A percentile compares a stretch with the other conserved stretches of the same genome.
Evolutionary conservation across 1,139 yeast genomes (phyloP).

Genomic region (Pichia norvegensis): DNA sequence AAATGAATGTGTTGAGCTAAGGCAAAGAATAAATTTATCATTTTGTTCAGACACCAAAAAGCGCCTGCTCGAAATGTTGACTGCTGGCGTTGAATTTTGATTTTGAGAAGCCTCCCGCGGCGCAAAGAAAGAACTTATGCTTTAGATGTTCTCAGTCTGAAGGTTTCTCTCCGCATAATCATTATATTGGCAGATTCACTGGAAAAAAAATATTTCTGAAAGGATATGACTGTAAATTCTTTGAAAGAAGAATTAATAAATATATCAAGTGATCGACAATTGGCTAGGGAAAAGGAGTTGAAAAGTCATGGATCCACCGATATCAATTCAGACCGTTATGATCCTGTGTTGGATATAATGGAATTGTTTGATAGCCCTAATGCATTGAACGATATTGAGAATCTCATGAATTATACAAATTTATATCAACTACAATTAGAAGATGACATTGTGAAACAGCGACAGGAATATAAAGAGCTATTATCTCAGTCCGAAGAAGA

Average conservation of each 20-base stretch:
- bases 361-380: constrained; percentile 37
- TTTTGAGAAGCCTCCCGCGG: background rate
- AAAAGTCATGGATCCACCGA: background rate
- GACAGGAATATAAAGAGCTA: constrained; percentile 27
- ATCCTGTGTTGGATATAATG: constrained; percentile 33
- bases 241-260: constrained; percentile 1
- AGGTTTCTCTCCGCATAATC: too few species aligned
- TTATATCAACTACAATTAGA: constrained; percentile 42
- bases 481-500: constrained; percentile 8
- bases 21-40: background rate
- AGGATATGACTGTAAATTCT: background rate
- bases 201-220: background rate
- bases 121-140: background rate
- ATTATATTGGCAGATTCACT: background rate
- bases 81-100: background rate
- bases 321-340: constrained; percentile 26
- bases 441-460: constrained; percentile 33
- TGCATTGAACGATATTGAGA: constrained; percentile 41
- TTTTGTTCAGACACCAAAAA: background rate
- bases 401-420: constrained; percentile 31
- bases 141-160: too few species aligned
- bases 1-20: background rate
- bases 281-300: background rate
- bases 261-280: background rate
- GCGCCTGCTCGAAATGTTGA: background rate